Base-by-base conservation (phyloP, 2,329 filamentous ascomycete genomes). In the Peltaster fructicola region DNA sequence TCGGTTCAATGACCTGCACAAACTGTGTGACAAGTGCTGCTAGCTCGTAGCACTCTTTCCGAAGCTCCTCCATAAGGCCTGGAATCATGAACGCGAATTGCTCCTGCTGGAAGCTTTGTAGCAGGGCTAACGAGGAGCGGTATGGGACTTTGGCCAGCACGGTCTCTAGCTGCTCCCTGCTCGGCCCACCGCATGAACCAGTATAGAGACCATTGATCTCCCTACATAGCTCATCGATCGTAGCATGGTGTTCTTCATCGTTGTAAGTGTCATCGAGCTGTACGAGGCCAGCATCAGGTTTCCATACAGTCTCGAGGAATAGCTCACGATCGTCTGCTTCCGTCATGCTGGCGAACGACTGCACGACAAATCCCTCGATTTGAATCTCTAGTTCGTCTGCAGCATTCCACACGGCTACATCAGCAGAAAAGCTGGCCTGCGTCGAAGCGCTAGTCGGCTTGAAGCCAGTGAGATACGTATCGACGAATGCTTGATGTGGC, bases 251-350 rank as follows among this genome's bases (percentile, higher is more conserved):
- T 6, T 6, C 15, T 20, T 6, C 7, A 6, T 26, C 8, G n/a
- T n/a, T n/a, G n/a, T n/a, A n/a, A n/a, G n/a, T n/a, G n/a, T n/a
- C n/a, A n/a, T n/a, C n/a, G n/a, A n/a, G n/a, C n/a, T n/a, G n/a
- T n/a, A n/a, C n/a, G n/a, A n/a, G n/a, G n/a, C n/a, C n/a, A n/a
- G n/a, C n/a, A n/a, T n/a, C n/a, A n/a, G n/a, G n/a, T n/a, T n/a
- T n/a, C 24, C 9, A 20, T 13, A 20, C 15, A n/a, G 7, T 26
- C 24, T 22, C 11, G 9, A 15, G 11, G n/a, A 13, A 26, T 13
- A 26, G 12, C 24, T 20, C 7, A 20, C 24, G 15, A 9, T 26
- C 24, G 13, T 26, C 24, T 6, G 11, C 15, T 10, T 18, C 15
- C 3, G 15, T 13, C 15, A 15, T n/a, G 9, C 12, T 12, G 10